A percentile compares a stretch with the other conserved stretches of the same genome.
phyloP scores from a whole-genome alignment of 2,329 filamentous ascomycete genomes.

The Verticillium tricorpus region DNA sequence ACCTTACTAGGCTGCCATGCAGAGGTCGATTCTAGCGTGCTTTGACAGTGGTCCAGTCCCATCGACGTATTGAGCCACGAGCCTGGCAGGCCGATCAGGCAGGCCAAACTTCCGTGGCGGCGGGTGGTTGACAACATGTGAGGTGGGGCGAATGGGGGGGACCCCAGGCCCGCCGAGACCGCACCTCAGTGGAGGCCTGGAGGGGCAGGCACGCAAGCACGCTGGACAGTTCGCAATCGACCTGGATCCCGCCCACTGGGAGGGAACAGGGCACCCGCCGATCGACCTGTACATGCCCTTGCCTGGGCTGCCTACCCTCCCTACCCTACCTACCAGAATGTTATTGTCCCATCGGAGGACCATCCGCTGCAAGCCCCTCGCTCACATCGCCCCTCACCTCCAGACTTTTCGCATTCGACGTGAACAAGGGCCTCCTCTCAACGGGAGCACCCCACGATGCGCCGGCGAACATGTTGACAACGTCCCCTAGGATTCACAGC shows the following conservation, averaged over 20 bases:
- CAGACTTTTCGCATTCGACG: not conserved
- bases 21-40: not conserved
- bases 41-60: not conserved
- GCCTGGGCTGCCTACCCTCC: not conserved
- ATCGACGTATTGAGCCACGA: not conserved
- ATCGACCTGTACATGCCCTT: not conserved
- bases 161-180: not conserved
- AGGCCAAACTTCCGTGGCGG: not conserved
- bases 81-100: not conserved
- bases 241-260: not conserved
- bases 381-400: not conserved
- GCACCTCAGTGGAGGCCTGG: not conserved
- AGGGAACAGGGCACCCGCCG: not conserved
- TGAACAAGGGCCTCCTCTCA: not conserved
- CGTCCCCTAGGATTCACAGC: constrained; percentile 46
- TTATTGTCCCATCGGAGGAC: not conserved
- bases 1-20: not conserved
- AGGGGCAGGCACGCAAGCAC: not conserved
- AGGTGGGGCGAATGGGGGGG: not conserved
- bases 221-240: not conserved
- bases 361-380: not conserved
- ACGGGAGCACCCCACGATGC: constrained; percentile 31
- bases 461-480: constrained; percentile 55
- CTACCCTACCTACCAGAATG: no score
- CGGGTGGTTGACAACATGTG: not conserved